These are phyloP conservation scores for Mimosa bimucronata DNA, from an alignment of 306 rosid genomes.

Conservation along the genomic window DNA sequence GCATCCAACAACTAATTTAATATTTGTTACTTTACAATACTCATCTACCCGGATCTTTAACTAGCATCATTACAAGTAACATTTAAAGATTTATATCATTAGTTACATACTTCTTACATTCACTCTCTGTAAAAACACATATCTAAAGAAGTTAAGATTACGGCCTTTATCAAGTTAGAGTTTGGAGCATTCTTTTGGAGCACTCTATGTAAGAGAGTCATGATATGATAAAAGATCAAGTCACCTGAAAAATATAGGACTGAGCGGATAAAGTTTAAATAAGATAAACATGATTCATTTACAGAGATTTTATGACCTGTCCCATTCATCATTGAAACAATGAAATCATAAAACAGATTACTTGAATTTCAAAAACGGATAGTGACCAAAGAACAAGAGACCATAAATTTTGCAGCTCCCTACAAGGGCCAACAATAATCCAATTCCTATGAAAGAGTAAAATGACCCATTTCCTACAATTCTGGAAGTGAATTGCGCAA, in stretches of 20 bases:
- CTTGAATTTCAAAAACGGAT: slow-evolving; percentile 45
- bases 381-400: slow-evolving; percentile 30
- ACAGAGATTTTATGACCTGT: slow-evolving; percentile 37
- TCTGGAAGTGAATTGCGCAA: slow-evolving; percentile 34
- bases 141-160: not conserved
- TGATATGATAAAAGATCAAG: slow-evolving; percentile 2
- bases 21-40: not conserved
- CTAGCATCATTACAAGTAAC: too few relatives aligned
- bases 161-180: not conserved
- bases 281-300: slow-evolving; percentile 39
- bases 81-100: too few relatives aligned
- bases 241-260: not conserved
- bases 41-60: too few relatives aligned
- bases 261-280: slow-evolving; percentile 28
- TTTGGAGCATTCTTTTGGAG: not conserved
- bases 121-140: not conserved
- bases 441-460: slow-evolving; percentile 47
- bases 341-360: slow-evolving; percentile 25
- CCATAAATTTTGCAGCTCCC: slow-evolving; percentile 42
- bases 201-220: not conserved
- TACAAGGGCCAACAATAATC: slow-evolving; percentile 45
- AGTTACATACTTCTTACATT: not conserved
- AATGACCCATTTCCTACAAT: slow-evolving; percentile 52
- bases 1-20: too few relatives aligned
- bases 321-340: slow-evolving; percentile 21